A percentile compares a stretch with the other conserved stretches of the same genome.
phyloP scores from a whole-genome alignment of 495 filamentous ascomycete genomes.

The Penicillium daleae region DNA sequence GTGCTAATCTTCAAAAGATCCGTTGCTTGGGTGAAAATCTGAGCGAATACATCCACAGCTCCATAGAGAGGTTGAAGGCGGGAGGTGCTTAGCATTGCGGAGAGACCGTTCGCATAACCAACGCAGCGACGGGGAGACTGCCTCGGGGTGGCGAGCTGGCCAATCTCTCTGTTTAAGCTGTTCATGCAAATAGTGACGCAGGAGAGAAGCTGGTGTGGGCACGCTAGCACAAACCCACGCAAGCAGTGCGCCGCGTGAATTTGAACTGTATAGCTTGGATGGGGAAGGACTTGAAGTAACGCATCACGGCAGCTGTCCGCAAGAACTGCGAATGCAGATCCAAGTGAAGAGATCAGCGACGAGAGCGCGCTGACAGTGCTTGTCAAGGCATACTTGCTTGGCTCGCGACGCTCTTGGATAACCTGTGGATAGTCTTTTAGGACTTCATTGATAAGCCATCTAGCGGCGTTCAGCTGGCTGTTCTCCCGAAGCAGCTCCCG shows the following conservation, averaged over 20 bases:
- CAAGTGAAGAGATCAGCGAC: constrained; percentile 76
- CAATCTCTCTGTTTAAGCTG: constrained; percentile 84
- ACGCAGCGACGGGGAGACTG: constrained; percentile 84
- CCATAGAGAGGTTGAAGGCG: constrained; percentile 88
- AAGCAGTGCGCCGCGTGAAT: constrained; percentile 83
- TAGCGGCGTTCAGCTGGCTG: constrained; percentile 80
- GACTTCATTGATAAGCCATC: constrained; percentile 80
- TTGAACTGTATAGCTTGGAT: constrained; percentile 95
- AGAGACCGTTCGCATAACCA: constrained; percentile 91
- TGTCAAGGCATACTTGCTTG: constrained; percentile 81
- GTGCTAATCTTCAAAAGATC: constrained; percentile 91
- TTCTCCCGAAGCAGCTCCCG: constrained; percentile 82
- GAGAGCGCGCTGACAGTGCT: constrained; percentile 79
- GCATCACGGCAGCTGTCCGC: constrained; percentile 84
- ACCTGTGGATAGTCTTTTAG: constrained; percentile 95
- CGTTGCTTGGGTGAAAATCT: constrained; percentile 87
- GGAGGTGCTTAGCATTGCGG: constrained; percentile 88
- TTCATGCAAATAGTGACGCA: constrained; percentile 97
- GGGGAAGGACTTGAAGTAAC: constrained; percentile 86
- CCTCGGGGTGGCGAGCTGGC: constrained; percentile 71
- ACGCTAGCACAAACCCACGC: constrained; percentile 84
- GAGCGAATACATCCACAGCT: constrained; percentile 91
- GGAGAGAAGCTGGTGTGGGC: constrained; percentile 86
- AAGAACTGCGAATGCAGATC: constrained; percentile 75
- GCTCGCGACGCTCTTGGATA: constrained; percentile 87